Evolutionary conservation across 1,284 basidiomycete species (phyloP), one percentile per base, ranked within the genome.

Genomic region (Marasmius fiardii): DNA sequence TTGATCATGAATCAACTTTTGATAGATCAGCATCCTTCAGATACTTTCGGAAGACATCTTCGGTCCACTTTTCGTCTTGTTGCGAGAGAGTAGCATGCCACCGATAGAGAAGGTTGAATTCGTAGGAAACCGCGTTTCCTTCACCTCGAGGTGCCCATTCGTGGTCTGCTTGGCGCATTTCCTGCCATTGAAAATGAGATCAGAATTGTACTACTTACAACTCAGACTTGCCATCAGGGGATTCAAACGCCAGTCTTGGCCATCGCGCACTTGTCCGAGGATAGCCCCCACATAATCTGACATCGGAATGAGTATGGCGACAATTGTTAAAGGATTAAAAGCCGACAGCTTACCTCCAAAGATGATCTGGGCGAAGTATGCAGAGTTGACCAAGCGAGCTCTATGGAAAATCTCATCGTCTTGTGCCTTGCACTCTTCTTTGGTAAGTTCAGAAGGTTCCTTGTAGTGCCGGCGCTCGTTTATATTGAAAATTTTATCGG

Each of bases 381-480:
- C 87, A 51, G 82, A 86, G 67, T 93, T 93, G 58, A 93, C 82
- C 49, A 90, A 72, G 35, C 90, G 79, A 7, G 90, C 79, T 21
- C 85, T 83, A 55, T 89, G 76, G 75, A 92, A 93, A 52, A 93
- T 79, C 64, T 90, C 88, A 51, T 89, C 82, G 58, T 88, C 87
- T 64, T 90, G 87, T 0, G 65, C 69, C 31, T 58, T 61, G 20
- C 66, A 52, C 34, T 52, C 65, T 31, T 72, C 64, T 21, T 65
- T 67, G 16, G 68, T 65, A 24, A 66, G 53, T 20, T 66, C 66
- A 1, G 68, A 67, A 3, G 68, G 72, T 21, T 68, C 63, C 28
- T 59, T 63, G 65, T 76, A 83, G 2, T 67, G 76, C 1, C 77
- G 74, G 18, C 70, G 66, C 65, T 92, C 89, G 65, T 93, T 90